Conservation (phyloP, 495 filamentous ascomycete species). For the Articulospora tetracladia region DNA sequence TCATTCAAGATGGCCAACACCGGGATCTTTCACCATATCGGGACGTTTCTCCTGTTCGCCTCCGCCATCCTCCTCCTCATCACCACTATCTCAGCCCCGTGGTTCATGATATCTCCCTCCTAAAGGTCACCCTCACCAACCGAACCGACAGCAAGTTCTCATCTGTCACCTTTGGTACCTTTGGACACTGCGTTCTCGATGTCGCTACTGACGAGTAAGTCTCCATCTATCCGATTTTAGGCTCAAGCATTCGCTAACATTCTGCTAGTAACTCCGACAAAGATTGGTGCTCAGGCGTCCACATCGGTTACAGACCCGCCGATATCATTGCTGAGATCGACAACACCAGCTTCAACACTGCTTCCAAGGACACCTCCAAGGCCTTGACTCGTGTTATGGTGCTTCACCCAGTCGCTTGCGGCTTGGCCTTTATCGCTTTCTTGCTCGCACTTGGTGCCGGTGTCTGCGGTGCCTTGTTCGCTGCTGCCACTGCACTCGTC, state of each 20-base stretch:
- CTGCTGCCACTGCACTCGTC: slow-evolving; percentile 40
- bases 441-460: slow-evolving; percentile 49
- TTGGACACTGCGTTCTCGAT: slow-evolving; percentile 50
- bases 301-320: slow-evolving; percentile 51
- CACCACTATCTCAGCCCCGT: slow-evolving; percentile 57
- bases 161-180: slow-evolving; percentile 49
- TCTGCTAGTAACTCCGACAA: slow-evolving; percentile 26
- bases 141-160: slow-evolving; percentile 19
- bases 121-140: slow-evolving; percentile 44
- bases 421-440: slow-evolving; percentile 56
- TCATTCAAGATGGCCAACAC: slow-evolving; percentile 28
- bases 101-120: slow-evolving; percentile 43
- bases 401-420: slow-evolving; percentile 57
- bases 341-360: slow-evolving; percentile 33
- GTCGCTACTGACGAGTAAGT: slow-evolving; percentile 21
- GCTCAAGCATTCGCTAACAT: background rate
- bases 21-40: slow-evolving; percentile 53
- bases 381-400: slow-evolving; percentile 53
- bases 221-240: background rate
- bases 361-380: slow-evolving; percentile 37
- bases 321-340: slow-evolving; percentile 35
- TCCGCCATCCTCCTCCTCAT: slow-evolving; percentile 52
- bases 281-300: slow-evolving; percentile 38
- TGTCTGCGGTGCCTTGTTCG: slow-evolving; percentile 46
- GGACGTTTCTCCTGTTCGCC: slow-evolving; percentile 53